Percentiles rank a stretch among this genome's conserved stretches.
Evolutionary conservation across 2,329 filamentous ascomycete genomes (phyloP).

Genomic region (Exophiala viscosa): DNA sequence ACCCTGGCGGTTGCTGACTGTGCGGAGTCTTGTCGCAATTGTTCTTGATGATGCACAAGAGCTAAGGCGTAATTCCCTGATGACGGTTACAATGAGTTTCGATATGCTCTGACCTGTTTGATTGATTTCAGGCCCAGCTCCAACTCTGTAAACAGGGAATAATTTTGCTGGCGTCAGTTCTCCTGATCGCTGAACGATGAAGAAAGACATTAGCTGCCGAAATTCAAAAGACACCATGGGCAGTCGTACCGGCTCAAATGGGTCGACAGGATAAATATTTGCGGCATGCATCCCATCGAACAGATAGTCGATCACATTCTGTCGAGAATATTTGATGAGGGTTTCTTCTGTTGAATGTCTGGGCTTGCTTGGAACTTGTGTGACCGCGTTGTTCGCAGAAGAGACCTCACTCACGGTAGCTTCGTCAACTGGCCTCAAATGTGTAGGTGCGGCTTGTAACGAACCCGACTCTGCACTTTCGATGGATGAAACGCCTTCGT

Average conservation of each 20-base stretch:
- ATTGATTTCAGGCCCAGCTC: not conserved
- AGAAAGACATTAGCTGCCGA: not conserved
- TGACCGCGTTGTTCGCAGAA: too few species aligned
- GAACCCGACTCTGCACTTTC: not conserved
- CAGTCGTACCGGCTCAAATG: not conserved
- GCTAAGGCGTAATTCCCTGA: not conserved
- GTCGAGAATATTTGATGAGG: too few species aligned
- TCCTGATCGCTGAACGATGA: not conserved
- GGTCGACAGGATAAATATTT: not conserved
- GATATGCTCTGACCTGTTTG: not conserved
- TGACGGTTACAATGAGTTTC: not conserved
- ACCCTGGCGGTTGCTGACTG: not conserved
- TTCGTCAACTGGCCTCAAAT: too few species aligned
- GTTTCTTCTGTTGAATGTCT: too few species aligned
- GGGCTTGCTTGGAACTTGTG: too few species aligned
- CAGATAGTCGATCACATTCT: not conserved
- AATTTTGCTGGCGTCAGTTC: not conserved
- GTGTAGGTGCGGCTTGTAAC: too few species aligned
- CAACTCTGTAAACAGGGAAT: not conserved
- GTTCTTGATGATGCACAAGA: not conserved
- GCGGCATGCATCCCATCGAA: not conserved
- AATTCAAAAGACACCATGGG: not conserved
- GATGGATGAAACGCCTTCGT: not conserved
- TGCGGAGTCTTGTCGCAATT: not conserved
- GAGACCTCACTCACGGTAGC: too few species aligned